Evolutionary conservation across 1,284 basidiomycete species (phyloP).

Genomic region (Cryptococcus floricola): DNA sequence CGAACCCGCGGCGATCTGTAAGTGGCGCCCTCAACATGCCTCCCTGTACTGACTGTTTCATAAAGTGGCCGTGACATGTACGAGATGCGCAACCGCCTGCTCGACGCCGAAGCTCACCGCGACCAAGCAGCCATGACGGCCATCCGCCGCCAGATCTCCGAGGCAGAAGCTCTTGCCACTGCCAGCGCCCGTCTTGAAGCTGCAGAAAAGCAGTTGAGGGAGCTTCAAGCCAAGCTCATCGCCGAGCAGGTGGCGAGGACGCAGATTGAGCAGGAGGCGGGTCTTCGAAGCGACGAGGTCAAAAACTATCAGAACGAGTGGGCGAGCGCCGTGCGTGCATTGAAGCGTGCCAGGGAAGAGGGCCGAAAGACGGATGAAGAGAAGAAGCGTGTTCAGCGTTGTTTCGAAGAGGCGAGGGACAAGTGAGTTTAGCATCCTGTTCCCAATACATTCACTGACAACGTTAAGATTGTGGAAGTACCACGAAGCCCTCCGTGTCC

Average conservation of each 20-base stretch:
- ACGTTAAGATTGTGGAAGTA: constrained; percentile 23
- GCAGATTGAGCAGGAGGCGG: constrained; percentile 29
- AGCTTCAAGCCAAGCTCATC: constrained; percentile 43
- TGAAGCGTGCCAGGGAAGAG: constrained; percentile 41
- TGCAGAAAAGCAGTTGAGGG: constrained; percentile 35
- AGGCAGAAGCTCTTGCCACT: constrained; percentile 22
- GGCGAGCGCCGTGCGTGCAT: constrained; percentile 34
- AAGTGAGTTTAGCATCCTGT: constrained; percentile 21
- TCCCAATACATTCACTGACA: background rate
- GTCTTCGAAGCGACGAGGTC: constrained; percentile 25
- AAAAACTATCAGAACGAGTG: constrained; percentile 39
- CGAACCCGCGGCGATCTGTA: constrained; percentile 24
- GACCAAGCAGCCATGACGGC: constrained; percentile 8
- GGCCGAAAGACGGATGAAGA: constrained; percentile 43
- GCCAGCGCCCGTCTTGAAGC: constrained; percentile 30
- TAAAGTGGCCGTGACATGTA: constrained; percentile 29
- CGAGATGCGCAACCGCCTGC: constrained; percentile 32
- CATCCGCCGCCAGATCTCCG: constrained; percentile 13
- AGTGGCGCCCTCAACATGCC: constrained; percentile 5
- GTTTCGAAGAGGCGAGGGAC: constrained; percentile 40
- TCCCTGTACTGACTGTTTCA: background rate
- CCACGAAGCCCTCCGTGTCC: constrained; percentile 40
- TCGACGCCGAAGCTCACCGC: constrained; percentile 13
- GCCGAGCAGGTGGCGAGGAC: constrained; percentile 39
- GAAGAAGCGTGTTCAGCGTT: constrained; percentile 26